Percentiles rank a stretch among this genome's conserved stretches.
These are phyloP conservation scores for Sodiomyces alkalinus DNA, from an alignment of 2,329 filamentous ascomycete species.

Conservation along the genomic window DNA sequence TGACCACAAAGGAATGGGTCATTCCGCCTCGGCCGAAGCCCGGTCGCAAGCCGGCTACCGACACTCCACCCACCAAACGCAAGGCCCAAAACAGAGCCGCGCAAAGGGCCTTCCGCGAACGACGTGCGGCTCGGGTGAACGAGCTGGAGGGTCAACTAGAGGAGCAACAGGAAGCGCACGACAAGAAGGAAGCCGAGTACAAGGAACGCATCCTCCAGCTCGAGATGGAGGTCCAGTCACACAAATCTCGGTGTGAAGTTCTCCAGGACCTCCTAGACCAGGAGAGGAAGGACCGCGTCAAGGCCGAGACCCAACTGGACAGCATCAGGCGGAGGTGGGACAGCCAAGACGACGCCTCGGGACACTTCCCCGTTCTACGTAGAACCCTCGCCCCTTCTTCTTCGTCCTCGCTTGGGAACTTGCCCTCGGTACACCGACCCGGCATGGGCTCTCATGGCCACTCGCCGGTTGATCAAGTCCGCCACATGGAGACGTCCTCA, in stretches of 20 bases:
- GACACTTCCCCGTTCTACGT: too few species aligned
- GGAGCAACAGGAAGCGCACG: conserved; percentile 39
- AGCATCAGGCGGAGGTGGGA: conserved; percentile 9
- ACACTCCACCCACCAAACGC: conserved; percentile 82
- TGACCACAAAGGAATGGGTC: conserved; percentile 76
- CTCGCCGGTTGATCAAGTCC: conserved; percentile 29
- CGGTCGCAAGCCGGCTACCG: conserved; percentile 83
- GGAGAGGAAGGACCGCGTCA: conserved; percentile 34
- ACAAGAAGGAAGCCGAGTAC: conserved; percentile 40
- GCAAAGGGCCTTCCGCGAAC: conserved; percentile 78
- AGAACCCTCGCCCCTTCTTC: too few species aligned
- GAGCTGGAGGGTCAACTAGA: conserved; percentile 56
- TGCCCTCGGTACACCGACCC: conserved; percentile 17
- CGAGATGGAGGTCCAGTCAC: conserved; percentile 51
- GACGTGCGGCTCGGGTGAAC: conserved; percentile 70
- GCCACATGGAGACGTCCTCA: too few species aligned
- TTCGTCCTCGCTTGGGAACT: too few species aligned
- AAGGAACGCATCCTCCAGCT: conserved; percentile 42
- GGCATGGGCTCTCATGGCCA: conserved; percentile 44
- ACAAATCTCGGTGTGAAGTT: conserved; percentile 43
- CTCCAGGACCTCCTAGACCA: conserved; percentile 49
- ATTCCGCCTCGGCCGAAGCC: conserved; percentile 76
- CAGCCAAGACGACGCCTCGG: conserved; percentile 5
- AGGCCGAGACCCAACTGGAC: conserved; percentile 24
- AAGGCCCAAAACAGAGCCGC: conserved; percentile 91